A percentile compares a stretch with the other conserved stretches of the same genome.
Conservation (phyloP, 208 protist genomes). For the Crithidia sp. region DNA sequence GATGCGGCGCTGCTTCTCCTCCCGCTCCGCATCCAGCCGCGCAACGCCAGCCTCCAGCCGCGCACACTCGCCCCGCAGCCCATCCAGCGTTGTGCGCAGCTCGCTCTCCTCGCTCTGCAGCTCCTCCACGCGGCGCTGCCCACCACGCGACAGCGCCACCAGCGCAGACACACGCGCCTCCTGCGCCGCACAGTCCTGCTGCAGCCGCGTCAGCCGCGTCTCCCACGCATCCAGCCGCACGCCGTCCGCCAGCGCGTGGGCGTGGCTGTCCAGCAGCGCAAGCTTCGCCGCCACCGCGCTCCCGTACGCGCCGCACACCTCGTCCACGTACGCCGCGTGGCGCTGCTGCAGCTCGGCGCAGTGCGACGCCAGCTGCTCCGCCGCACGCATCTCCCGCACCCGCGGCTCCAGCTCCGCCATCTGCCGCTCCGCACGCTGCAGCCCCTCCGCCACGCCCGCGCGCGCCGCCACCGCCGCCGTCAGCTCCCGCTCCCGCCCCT, state of each 20-base stretch:
- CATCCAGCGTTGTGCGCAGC: background rate
- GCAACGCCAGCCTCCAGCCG: background rate
- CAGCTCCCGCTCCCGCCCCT: conserved; percentile 1
- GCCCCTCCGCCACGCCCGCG: background rate
- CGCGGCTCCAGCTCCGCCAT: conserved; percentile 1
- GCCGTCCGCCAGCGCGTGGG: background rate
- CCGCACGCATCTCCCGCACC: background rate
- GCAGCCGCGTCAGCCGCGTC: conserved; percentile 1
- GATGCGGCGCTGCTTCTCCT: background rate
- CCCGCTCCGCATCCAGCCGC: background rate
- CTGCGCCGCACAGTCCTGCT: background rate
- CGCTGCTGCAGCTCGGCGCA: background rate
- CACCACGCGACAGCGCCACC: background rate
- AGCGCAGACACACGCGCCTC: background rate
- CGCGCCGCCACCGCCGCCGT: background rate
- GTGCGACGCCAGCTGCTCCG: background rate
- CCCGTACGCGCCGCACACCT: conserved; percentile 11
- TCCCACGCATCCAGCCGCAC: background rate
- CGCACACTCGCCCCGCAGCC: background rate
- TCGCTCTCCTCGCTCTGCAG: conserved; percentile 1
- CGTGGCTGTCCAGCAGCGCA: background rate
- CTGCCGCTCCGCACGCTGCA: background rate
- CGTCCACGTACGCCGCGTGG: background rate
- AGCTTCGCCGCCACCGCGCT: conserved; percentile 6
- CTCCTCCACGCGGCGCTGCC: background rate